Conservation (phyloP, 768 basidiomycete species). For the Phaffia tasmanica region DNA sequence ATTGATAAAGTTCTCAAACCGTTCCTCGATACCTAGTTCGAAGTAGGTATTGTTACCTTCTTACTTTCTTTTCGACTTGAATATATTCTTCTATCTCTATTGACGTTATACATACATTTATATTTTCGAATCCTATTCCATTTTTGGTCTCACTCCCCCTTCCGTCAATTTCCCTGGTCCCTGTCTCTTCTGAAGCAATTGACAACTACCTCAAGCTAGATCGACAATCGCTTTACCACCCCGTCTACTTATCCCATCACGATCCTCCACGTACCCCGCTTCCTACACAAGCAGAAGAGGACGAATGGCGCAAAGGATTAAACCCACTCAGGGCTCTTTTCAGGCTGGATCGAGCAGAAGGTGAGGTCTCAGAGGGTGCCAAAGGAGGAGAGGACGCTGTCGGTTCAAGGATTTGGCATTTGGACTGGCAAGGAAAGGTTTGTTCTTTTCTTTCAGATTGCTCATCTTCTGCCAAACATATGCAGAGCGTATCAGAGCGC, state of each 20-base stretch:
- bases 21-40: conserved; percentile 7
- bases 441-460: neutral
- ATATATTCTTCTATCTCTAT: neutral
- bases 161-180: neutral
- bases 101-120: neutral
- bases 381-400: conserved; percentile 2
- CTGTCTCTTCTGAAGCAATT: neutral
- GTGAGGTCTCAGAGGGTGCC: conserved; percentile 7
- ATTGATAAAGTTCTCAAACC: neutral
- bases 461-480: too few species aligned
- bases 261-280: neutral
- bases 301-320: neutral
- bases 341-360: neutral
- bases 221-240: conserved; percentile 20
- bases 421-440: conserved; percentile 21
- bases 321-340: conserved; percentile 21
- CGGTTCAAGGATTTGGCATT: conserved; percentile 13
- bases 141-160: neutral
- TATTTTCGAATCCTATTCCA: neutral
- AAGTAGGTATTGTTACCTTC: neutral
- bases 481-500: too few species aligned
- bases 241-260: neutral
- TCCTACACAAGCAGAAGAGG: conserved; percentile 1
- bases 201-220: conserved; percentile 6
- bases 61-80: neutral